Evolutionary conservation across 768 basidiomycete species (phyloP).

Genomic region (Xerocomus brunneocitrinus): DNA sequence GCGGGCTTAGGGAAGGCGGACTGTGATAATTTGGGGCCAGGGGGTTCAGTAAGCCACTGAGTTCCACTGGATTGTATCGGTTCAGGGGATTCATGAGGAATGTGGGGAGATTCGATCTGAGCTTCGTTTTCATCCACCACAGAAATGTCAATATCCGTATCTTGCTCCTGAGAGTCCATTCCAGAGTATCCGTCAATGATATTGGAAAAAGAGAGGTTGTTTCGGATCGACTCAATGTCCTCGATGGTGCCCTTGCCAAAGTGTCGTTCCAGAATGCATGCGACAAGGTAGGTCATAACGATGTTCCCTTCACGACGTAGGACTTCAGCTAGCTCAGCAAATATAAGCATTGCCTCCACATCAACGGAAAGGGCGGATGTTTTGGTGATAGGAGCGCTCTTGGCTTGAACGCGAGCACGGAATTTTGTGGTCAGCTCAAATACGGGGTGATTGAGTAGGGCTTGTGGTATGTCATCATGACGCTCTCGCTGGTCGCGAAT

Average conservation of each 20-base stretch:
- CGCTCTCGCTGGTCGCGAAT: slow-evolving; percentile 81
- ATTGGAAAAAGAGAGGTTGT: slow-evolving; percentile 51
- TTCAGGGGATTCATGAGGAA: slow-evolving; percentile 1
- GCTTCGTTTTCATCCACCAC: slow-evolving; percentile 20
- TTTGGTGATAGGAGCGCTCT: slow-evolving; percentile 71
- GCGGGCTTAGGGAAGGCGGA: slow-evolving; percentile 17
- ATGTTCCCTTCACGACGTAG: slow-evolving; percentile 61
- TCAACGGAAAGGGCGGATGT: slow-evolving; percentile 62
- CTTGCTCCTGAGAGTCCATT: slow-evolving; percentile 22
- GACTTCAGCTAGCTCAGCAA: slow-evolving; percentile 51
- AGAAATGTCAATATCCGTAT: slow-evolving; percentile 24
- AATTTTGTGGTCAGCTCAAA: slow-evolving; percentile 82
- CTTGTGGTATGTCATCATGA: slow-evolving; percentile 63
- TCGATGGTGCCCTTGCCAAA: slow-evolving; percentile 81
- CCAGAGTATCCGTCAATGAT: slow-evolving; percentile 62
- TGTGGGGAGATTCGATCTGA: slow-evolving; percentile 4
- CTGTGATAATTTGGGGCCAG: slow-evolving; percentile 26
- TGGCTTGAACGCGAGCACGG: slow-evolving; percentile 72
- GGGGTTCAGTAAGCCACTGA: slow-evolving; percentile 32
- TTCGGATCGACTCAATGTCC: slow-evolving; percentile 64
- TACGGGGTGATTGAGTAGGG: slow-evolving; percentile 66
- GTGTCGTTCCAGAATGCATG: slow-evolving; percentile 81
- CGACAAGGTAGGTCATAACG: slow-evolving; percentile 81
- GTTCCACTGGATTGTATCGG: slow-evolving; percentile 26
- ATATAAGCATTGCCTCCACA: slow-evolving; percentile 61